Conservation (phyloP, 2,329 filamentous ascomycete genomes). For the Xylariomycetidae sp. region DNA sequence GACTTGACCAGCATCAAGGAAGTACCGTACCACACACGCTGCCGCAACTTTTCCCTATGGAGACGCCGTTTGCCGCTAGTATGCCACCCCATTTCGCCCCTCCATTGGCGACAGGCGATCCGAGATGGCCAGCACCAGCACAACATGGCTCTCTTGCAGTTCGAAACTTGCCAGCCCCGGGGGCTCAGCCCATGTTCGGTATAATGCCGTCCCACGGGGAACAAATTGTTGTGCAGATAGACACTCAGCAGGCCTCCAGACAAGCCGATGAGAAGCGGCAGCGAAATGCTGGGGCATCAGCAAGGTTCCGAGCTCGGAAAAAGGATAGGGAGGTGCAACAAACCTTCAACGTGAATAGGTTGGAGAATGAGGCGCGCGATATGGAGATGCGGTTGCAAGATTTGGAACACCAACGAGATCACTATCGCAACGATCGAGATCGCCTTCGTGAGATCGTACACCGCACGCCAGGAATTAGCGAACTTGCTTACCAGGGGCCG, state of each 20-base stretch:
- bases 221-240: conserved; percentile 60
- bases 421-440: conserved; percentile 69
- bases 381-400: conserved; percentile 50
- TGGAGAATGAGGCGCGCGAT: conserved; percentile 66
- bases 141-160: conserved; percentile 11
- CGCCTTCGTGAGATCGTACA: conserved; percentile 63
- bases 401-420: conserved; percentile 61
- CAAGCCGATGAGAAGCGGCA: conserved; percentile 81
- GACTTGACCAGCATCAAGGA: conserved; percentile 17
- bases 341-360: conserved; percentile 60
- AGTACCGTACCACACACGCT: no score
- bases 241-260: conserved; percentile 76
- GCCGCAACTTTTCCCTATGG: no score
- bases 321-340: conserved; percentile 79
- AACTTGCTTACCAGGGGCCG: conserved; percentile 46
- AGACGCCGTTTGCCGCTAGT: no score
- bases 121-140: conserved; percentile 15
- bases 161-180: conserved; percentile 18
- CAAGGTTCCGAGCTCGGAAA: conserved; percentile 73
- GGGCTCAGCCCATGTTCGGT: conserved; percentile 22
- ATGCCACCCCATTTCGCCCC: no score
- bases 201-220: conserved; percentile 32
- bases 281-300: conserved; percentile 80
- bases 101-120: no score
- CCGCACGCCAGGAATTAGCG: conserved; percentile 52